Evolutionary conservation across 805 yeast genomes (phyloP).

Genomic region (Candida corydali): DNA sequence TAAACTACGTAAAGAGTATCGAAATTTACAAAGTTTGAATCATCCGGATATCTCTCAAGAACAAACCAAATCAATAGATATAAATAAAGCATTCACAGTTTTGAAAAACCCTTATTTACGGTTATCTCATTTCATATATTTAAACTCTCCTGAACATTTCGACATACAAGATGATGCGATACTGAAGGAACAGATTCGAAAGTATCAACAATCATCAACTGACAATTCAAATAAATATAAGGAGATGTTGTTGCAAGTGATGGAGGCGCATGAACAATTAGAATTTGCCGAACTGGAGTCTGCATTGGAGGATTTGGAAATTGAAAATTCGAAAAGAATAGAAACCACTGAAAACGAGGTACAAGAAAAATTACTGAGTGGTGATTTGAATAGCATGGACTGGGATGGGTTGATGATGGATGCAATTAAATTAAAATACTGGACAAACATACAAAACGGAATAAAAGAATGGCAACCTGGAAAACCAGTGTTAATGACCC

Average conservation of each 20-base stretch:
- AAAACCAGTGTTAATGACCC: slow-evolving; percentile 60
- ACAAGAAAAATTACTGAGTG: slow-evolving; percentile 38
- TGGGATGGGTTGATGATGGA: slow-evolving; percentile 59
- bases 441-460: slow-evolving; percentile 73
- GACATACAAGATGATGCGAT: slow-evolving; percentile 60
- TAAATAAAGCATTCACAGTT: slow-evolving; percentile 77
- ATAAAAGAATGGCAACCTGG: slow-evolving; percentile 78
- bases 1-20: slow-evolving; percentile 67
- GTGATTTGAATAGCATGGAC: too few species aligned
- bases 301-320: slow-evolving; percentile 51
- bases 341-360: slow-evolving; percentile 41
- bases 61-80: slow-evolving; percentile 42
- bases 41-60: slow-evolving; percentile 73
- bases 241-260: slow-evolving; percentile 63
- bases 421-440: slow-evolving; percentile 74
- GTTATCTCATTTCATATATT: slow-evolving; percentile 32
- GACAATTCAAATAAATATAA: slow-evolving; percentile 40
- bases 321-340: slow-evolving; percentile 58
- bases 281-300: slow-evolving; percentile 59
- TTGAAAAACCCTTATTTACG: slow-evolving; percentile 67
- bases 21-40: slow-evolving; percentile 62
- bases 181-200: slow-evolving; percentile 38
- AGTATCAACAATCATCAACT: slow-evolving; percentile 31
- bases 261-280: slow-evolving; percentile 81
- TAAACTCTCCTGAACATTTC: slow-evolving; percentile 31